Percentiles rank a stretch among this genome's conserved stretches.
These are phyloP conservation scores for Apiospora hydei DNA, from an alignment of 2,329 filamentous ascomycete species.

Conservation along the genomic window DNA sequence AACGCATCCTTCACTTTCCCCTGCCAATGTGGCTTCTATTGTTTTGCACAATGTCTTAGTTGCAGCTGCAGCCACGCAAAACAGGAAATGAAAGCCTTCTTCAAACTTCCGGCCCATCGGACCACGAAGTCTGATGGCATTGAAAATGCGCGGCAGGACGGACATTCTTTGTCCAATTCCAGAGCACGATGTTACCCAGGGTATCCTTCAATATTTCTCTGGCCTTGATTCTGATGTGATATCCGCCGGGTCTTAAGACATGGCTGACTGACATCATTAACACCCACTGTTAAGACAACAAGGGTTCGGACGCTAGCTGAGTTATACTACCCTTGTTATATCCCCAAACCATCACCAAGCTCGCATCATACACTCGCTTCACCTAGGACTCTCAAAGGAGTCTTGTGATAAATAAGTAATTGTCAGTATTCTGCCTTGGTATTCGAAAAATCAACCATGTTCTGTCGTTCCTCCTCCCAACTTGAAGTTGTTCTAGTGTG, in stretches of 20 bases:
- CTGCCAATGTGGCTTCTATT: conserved; percentile 18
- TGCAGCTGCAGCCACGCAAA: conserved; percentile 7
- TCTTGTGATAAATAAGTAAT: too few relatives aligned
- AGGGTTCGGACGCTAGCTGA: neutral
- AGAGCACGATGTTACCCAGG: conserved; percentile 13
- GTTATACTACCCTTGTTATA: conserved; percentile 17
- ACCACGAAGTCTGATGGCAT: conserved; percentile 1
- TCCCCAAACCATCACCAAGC: neutral
- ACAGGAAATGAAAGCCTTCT: conserved; percentile 9
- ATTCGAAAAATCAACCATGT: too few relatives aligned
- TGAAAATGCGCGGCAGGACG: neutral
- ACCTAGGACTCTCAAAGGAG: neutral
- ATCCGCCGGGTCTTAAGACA: conserved; percentile 13
- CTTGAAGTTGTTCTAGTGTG: too few relatives aligned
- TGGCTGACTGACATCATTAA: conserved; percentile 21
- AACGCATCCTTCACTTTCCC: neutral
- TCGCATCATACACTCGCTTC: neutral
- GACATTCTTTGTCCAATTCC: neutral
- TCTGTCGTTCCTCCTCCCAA: too few relatives aligned
- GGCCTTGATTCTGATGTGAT: conserved; percentile 10
- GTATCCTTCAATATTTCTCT: neutral
- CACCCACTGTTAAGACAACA: conserved; percentile 1
- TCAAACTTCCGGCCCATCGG: conserved; percentile 1
- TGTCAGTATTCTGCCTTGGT: too few relatives aligned
- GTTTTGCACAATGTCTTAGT: conserved; percentile 15